Evolutionary conservation across 306 rosid genomes (phyloP), one percentile per base, ranked within the genome.

Genomic region (Ormosia emarginata): DNA sequence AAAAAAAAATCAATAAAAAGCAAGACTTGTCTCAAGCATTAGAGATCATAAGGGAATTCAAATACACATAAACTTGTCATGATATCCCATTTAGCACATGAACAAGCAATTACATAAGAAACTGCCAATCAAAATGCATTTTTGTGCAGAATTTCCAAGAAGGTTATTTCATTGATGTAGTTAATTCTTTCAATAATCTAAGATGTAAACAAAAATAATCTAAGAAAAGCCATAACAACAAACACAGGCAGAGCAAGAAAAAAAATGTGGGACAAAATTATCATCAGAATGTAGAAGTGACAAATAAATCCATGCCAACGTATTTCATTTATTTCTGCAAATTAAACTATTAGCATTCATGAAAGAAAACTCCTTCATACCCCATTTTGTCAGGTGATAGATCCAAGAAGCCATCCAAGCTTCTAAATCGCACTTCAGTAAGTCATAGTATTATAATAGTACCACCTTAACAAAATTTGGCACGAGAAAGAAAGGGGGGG

Each of bases 101-200:
- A 15, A 18, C 33, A 81, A 64, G 80, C 46, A 81, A 65, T 68
- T 37, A 59, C 37, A 46, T 41, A 75, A 61, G 71, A 67, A 80
- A 29, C 50, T 80, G 47, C 29, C 53, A 8, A 84, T 40, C 74
- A 85, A 64, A 84, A 81, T 59, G 36, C 30, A 59, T 24, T 50
- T 55, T 15, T 34, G 36, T 46, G 30, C 64, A 40, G 30, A 41
- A 70, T 66, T 40, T 75, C 63, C 15, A 52, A 50, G 33, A 83
- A 65, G n/a, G 29, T 32, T 46, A 74, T 69, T 39, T 3, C 55
- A 40, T 37, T 74, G 17, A 62, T 17, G 81, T 8, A 49, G 46
- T 65, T 13, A 29, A 49, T 30, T 84, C 63, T 36, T 67, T 59
- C 65, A 49, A 56, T 13, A 37, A 67, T 66, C 12, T 46, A 67